Evolutionary conservation across 306 rosid genomes (phyloP), one percentile per base, ranked within the genome.

Genomic region (Gastrolobium bilobum): DNA sequence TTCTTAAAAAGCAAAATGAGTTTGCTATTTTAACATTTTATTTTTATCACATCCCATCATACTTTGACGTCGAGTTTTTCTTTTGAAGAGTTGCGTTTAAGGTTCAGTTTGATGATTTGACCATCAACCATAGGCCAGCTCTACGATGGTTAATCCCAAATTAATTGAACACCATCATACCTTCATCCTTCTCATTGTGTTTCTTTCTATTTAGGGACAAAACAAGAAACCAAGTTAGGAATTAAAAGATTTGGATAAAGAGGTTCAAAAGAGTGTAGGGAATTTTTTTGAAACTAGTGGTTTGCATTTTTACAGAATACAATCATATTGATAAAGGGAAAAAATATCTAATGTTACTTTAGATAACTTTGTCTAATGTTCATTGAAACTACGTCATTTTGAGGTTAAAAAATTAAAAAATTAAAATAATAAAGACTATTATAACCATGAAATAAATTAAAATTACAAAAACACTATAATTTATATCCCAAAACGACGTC

Each of bases 31-130:
- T 31, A 52, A 67, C 9, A 58, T 11, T 77, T 68, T 72, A 48
- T 73, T 82, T 26, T 46, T 6, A 30, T 75, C 86, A 84, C 73
- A 62, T 78, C 68, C 2, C 46, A 71, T 86, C 82, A 83, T 71
- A 64, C 15, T 37, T 56, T 75, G 60, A 52, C 54, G 63, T 26
- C 20, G 35, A n/a, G 15, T 11, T 11, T 40, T 34, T 58, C 75
- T 46, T 71, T 73, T 79, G 58, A 72, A 80, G 37, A 35, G 59
- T 87, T 79, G 57, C 52, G 70, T 82, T 76, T 80, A 75, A 84
- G 89, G 89, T 78, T 82, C 29, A 57, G 81, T 63, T 82, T 58
- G 62, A 38, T 70, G 84, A 84, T 83, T 74, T 84, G 86, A 85
- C 88, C 51, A 3, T n/a, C 31, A 31, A 51, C 40, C 26, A 37